Evolutionary conservation across 169 alveolate genomes (phyloP).

Genomic region (Cryptosporidium sp.): DNA sequence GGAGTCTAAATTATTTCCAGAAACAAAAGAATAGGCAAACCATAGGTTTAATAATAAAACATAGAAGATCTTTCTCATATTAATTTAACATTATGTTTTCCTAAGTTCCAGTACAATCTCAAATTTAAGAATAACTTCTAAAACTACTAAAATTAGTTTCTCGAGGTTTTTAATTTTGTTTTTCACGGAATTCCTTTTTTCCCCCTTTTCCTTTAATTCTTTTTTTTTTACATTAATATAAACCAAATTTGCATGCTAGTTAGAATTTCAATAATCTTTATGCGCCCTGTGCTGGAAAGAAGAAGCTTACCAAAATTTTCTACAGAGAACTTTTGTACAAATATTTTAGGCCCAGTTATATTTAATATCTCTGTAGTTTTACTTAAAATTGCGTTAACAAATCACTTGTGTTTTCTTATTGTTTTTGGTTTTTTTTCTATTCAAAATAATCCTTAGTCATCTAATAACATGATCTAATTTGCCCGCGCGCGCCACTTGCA

Average conservation of each 20-base stretch:
- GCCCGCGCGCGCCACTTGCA: not conserved
- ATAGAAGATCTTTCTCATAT: not conserved
- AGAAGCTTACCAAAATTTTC: not conserved
- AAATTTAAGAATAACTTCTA: not conserved
- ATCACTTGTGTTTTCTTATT: not conserved
- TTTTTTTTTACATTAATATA: too few relatives aligned
- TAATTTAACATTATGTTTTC: not conserved
- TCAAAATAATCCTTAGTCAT: not conserved
- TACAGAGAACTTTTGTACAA: not conserved
- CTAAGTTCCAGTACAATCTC: not conserved
- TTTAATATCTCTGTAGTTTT: too few relatives aligned
- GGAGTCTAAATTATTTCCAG: not conserved
- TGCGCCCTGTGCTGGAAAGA: not conserved
- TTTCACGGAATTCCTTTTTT: too few relatives aligned
- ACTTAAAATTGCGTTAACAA: too few relatives aligned
- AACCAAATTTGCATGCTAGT: not conserved
- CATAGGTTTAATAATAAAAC: not conserved
- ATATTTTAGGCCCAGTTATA: not conserved
- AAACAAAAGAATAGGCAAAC: not conserved
- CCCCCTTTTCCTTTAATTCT: not conserved
- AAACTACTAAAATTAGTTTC: not conserved
- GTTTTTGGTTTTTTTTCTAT: not conserved
- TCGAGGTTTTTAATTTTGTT: not conserved
- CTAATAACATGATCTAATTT: not conserved
- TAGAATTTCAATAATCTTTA: not conserved